Evolutionary conservation across 441 rosid species (phyloP).

Genomic region (Brassica hybrid): DNA sequence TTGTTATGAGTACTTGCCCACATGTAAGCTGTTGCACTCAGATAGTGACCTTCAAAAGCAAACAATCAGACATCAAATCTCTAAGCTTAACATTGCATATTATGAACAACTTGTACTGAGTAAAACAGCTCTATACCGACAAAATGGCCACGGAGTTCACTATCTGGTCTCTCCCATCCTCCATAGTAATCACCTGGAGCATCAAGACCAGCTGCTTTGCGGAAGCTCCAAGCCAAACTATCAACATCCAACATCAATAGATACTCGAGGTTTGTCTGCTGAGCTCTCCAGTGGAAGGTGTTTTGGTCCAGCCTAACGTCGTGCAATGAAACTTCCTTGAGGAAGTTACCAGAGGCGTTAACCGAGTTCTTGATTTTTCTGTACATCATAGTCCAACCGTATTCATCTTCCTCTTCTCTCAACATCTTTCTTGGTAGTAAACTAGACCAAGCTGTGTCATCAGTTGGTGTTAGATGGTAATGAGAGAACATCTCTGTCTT

Average conservation of each 20-base stretch:
- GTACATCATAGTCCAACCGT: slow-evolving; percentile 70
- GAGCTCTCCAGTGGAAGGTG: slow-evolving; percentile 73
- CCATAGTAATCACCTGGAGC: slow-evolving; percentile 70
- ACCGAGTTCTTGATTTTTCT: slow-evolving; percentile 65
- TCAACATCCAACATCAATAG: slow-evolving; percentile 80
- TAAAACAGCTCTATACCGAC: slow-evolving; percentile 61
- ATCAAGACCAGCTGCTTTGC: slow-evolving; percentile 75
- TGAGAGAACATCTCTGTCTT: slow-evolving; percentile 69
- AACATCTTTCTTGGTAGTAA: slow-evolving; percentile 77
- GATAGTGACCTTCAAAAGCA: slow-evolving; percentile 78
- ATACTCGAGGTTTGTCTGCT: slow-evolving; percentile 87
- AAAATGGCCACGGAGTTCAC: slow-evolving; percentile 91
- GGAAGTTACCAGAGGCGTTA: slow-evolving; percentile 40
- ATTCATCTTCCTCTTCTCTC: slow-evolving; percentile 69
- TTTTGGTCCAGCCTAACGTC: slow-evolving; percentile 70
- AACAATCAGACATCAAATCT: slow-evolving; percentile 20
- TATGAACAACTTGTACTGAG: slow-evolving; percentile 2
- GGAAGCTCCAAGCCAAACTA: slow-evolving; percentile 78
- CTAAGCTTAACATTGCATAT: slow-evolving; percentile 11
- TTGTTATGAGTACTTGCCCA: slow-evolving; percentile 91
- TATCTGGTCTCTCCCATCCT: slow-evolving; percentile 77
- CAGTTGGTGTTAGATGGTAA: slow-evolving; percentile 82
- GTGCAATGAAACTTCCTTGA: slow-evolving; percentile 78
- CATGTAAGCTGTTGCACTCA: slow-evolving; percentile 92
- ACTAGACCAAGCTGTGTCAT: slow-evolving; percentile 78